These are phyloP conservation scores for Flaveria linearis DNA, from an alignment of 129 eudicot species.

Conservation along the genomic window DNA sequence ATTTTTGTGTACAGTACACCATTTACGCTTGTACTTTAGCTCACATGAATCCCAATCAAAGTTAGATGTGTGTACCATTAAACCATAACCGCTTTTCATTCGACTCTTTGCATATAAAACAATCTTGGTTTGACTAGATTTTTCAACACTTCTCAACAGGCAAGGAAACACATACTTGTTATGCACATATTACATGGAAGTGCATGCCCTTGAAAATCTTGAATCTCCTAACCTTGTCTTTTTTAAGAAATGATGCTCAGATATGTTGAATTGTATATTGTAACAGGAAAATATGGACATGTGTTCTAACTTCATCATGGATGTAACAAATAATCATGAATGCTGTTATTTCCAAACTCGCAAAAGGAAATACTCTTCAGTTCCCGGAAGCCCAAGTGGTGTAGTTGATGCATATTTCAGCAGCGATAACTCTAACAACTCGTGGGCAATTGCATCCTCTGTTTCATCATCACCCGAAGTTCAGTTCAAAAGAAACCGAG, in stretches of 20 bases:
- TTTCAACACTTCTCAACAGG: background rate
- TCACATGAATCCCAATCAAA: conserved; percentile 2
- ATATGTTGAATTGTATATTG: conserved; percentile 13
- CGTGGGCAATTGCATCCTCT: conserved; percentile 58
- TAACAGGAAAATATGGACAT: conserved; percentile 67
- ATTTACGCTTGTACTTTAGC: background rate
- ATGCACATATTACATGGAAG: background rate
- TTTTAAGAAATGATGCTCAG: background rate
- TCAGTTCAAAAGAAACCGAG: conserved; percentile 62
- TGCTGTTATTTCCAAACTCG: conserved; percentile 30
- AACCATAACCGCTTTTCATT: background rate
- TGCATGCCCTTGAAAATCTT: background rate
- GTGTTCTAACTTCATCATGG: conserved; percentile 56
- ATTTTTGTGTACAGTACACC: background rate
- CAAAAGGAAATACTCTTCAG: conserved; percentile 52
- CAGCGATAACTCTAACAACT: conserved; percentile 64
- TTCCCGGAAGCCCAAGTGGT: conserved; percentile 70
- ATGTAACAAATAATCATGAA: conserved; percentile 34
- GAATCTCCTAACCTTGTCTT: background rate
- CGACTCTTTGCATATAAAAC: background rate
- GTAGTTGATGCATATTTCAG: conserved; percentile 68
- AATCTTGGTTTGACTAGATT: background rate
- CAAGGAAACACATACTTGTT: background rate
- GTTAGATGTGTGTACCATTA: background rate
- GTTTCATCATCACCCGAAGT: conserved; percentile 68